phyloP scores from a whole-genome alignment of 2,329 filamentous ascomycete genomes.

The Stagonosporopsis vannaccii region DNA sequence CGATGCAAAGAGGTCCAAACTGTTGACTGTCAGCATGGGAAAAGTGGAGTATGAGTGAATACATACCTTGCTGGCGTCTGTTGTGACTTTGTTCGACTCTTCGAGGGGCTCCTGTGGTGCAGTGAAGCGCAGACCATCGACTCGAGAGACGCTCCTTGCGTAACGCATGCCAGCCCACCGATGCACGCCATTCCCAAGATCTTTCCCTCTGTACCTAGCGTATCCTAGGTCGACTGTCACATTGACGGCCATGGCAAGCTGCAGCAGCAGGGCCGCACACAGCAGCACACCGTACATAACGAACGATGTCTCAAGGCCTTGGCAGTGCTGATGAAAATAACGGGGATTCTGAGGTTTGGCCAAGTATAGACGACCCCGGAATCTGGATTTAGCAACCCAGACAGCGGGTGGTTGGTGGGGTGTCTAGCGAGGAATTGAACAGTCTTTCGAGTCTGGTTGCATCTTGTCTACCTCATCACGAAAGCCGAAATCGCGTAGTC shows the following conservation, averaged over 20 bases:
- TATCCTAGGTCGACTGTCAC: conserved; percentile 69
- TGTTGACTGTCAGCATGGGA: conserved; percentile 8
- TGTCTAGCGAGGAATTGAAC: conserved; percentile 4
- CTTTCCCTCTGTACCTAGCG: conserved; percentile 67
- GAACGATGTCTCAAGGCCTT: background rate
- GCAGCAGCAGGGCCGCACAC: conserved; percentile 31
- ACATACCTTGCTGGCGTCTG: conserved; percentile 27
- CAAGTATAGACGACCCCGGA: background rate
- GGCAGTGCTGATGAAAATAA: background rate
- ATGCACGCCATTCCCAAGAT: conserved; percentile 64
- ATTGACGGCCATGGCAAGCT: conserved; percentile 44
- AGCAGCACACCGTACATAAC: conserved; percentile 35
- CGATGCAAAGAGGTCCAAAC: conserved; percentile 47
- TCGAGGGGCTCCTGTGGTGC: conserved; percentile 69
- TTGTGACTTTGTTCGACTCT: conserved; percentile 60
- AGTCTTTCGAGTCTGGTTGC: conserved; percentile 12
- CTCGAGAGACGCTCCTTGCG: conserved; percentile 55
- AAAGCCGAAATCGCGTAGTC: background rate
- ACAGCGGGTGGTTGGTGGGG: background rate
- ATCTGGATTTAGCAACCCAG: conserved; percentile 1
- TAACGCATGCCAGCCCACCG: conserved; percentile 80
- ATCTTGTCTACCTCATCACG: conserved; percentile 5
- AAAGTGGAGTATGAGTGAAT: background rate
- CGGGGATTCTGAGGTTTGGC: background rate
- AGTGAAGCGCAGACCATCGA: conserved; percentile 62